Evolutionary conservation across 305 asterid genomes (phyloP).

Genomic region (Fraxinus paxiana): DNA sequence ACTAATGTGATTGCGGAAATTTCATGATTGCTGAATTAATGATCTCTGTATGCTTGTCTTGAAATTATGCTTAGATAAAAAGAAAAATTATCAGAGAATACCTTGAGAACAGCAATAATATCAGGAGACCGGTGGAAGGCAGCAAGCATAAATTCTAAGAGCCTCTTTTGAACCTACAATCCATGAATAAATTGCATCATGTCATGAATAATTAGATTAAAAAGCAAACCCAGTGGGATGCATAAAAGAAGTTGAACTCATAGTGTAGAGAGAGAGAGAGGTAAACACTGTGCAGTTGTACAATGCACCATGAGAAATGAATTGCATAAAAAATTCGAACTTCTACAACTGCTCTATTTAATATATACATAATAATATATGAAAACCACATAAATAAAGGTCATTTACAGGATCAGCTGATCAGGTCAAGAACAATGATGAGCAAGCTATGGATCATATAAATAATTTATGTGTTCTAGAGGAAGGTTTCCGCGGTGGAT

Average conservation of each 20-base stretch:
- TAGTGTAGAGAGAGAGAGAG: background rate
- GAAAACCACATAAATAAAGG: background rate
- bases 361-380: conserved; percentile 1
- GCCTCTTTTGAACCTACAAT: conserved; percentile 67
- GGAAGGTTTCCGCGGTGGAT: background rate
- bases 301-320: background rate
- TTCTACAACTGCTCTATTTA: background rate
- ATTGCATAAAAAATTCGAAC: background rate
- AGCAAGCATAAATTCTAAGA: conserved; percentile 79
- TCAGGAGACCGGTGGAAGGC: conserved; percentile 76
- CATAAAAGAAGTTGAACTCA: conserved; percentile 1
- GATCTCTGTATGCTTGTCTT: background rate
- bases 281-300: background rate
- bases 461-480: background rate
- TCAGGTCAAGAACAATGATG: background rate
- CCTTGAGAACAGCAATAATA: conserved; percentile 85
- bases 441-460: background rate
- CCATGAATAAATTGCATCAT: conserved; percentile 17
- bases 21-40: background rate
- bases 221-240: conserved; percentile 13
- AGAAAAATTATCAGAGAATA: conserved; percentile 24
- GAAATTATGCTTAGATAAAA: conserved; percentile 6
- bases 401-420: background rate
- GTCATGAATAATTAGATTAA: conserved; percentile 21
- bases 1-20: background rate